Conservation (phyloP, 371 early-diverging fungal genomes). For the Pancytospora epiphaga region DNA sequence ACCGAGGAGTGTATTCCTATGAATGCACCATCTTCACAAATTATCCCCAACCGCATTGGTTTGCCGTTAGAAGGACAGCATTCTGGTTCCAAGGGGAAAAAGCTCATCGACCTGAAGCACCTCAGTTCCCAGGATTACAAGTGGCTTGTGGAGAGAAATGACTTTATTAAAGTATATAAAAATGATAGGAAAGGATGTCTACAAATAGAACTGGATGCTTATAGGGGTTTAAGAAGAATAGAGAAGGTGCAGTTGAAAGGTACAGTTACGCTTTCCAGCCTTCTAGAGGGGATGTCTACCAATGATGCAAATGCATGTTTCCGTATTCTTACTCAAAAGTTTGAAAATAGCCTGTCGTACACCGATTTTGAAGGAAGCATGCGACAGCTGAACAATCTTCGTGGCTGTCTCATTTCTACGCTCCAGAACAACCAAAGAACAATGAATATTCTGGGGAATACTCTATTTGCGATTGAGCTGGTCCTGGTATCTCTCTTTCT, state of each 20-base stretch:
- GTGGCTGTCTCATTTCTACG: slow-evolving; percentile 51
- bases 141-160: neutral
- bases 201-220: neutral
- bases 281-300: slow-evolving; percentile 28
- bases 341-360: slow-evolving; percentile 41
- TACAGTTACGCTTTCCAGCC: slow-evolving; percentile 45
- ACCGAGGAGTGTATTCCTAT: neutral
- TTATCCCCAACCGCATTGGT: no score
- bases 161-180: neutral
- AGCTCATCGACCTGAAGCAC: neutral
- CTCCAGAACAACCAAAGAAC: slow-evolving; percentile 50
- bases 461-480: slow-evolving; percentile 32
- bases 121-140: neutral
- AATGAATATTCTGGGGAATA: slow-evolving; percentile 28
- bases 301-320: slow-evolving; percentile 41
- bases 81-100: neutral
- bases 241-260: slow-evolving; percentile 15
- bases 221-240: neutral
- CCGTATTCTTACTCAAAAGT: slow-evolving; percentile 50
- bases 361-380: slow-evolving; percentile 55
- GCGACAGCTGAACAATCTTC: slow-evolving; percentile 57
- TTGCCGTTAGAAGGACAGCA: no score
- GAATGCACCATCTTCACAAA: no score
- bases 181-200: neutral
- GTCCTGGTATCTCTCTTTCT: slow-evolving; percentile 37